Evolutionary conservation across 805 yeast species (phyloP).

Genomic region (Kodamaea leandrae): DNA sequence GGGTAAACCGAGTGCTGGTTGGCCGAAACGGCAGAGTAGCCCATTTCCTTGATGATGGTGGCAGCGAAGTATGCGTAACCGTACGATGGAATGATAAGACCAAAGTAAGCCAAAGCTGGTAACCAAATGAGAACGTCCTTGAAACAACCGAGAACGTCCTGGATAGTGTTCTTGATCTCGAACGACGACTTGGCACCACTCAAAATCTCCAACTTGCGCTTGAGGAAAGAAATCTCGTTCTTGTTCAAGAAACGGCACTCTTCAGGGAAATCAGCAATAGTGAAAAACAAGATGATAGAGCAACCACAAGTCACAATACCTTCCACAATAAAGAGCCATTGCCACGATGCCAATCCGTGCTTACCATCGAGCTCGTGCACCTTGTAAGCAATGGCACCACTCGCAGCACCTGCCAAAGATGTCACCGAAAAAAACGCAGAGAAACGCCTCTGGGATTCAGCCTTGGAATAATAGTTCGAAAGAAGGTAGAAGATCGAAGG

Average conservation of each 20-base stretch:
- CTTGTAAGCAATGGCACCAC: constrained; percentile 69
- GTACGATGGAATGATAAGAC: constrained; percentile 67
- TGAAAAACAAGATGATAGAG: constrained; percentile 40
- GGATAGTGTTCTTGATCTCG: constrained; percentile 45
- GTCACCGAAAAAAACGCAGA: constrained; percentile 69
- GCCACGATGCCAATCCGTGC: constrained; percentile 45
- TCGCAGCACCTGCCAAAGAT: constrained; percentile 75
- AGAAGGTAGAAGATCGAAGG: constrained; percentile 73
- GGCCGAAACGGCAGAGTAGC: constrained; percentile 68
- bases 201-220: constrained; percentile 57
- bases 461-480: constrained; percentile 60
- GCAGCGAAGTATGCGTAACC: constrained; percentile 76
- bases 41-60: constrained; percentile 58
- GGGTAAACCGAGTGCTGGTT: constrained; percentile 84
- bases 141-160: constrained; percentile 48
- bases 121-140: constrained; percentile 59
- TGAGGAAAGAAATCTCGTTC: constrained; percentile 54
- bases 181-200: constrained; percentile 44
- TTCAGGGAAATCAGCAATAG: constrained; percentile 72
- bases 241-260: constrained; percentile 50
- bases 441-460: constrained; percentile 67
- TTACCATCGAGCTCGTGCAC: constrained; percentile 52
- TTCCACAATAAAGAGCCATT: constrained; percentile 51
- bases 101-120: constrained; percentile 61
- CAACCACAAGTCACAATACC: constrained; percentile 40